Conservation (phyloP, 1,284 basidiomycete species). For the Ceratobasidium sp. region DNA sequence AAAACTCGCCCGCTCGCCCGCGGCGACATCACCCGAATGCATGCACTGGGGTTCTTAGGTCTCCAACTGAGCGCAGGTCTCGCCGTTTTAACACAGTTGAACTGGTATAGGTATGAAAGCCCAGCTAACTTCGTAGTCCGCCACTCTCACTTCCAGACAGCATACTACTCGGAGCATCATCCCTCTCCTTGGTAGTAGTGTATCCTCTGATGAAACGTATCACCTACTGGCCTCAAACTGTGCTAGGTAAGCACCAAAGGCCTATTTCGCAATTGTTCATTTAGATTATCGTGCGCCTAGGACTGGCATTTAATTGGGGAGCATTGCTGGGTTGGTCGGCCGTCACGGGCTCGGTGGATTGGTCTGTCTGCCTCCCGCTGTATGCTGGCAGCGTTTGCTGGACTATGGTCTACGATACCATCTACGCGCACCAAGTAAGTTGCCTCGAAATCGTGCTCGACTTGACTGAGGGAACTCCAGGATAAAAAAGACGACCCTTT, state of each 20-base stretch:
- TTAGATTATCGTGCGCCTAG: slow-evolving; percentile 57
- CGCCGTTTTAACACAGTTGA: slow-evolving; percentile 90
- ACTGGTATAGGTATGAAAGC: slow-evolving; percentile 85
- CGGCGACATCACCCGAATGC: slow-evolving; percentile 80
- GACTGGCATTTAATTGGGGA: slow-evolving; percentile 98
- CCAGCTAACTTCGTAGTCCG: not conserved
- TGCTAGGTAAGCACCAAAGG: slow-evolving; percentile 70
- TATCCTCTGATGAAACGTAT: slow-evolving; percentile 99
- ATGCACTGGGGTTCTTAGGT: slow-evolving; percentile 87
- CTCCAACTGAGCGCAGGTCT: slow-evolving; percentile 86
- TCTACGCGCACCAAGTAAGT: slow-evolving; percentile 95
- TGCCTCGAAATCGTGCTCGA: not conserved
- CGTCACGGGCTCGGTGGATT: slow-evolving; percentile 83
- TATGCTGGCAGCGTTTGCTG: slow-evolving; percentile 92
- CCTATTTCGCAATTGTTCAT: not conserved
- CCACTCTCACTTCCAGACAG: slow-evolving; percentile 57
- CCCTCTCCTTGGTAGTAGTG: slow-evolving; percentile 84
- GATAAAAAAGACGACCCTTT: slow-evolving; percentile 93
- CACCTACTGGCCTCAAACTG: slow-evolving; percentile 96
- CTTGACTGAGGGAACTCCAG: slow-evolving; percentile 57
- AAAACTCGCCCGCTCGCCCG: slow-evolving; percentile 77
- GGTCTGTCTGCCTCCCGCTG: slow-evolving; percentile 86
- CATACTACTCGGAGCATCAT: slow-evolving; percentile 91
- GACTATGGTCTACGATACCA: slow-evolving; percentile 97
- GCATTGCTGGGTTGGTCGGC: slow-evolving; percentile 97